Conservation (phyloP, 1,284 basidiomycete species). For the Flammula alnicola region DNA sequence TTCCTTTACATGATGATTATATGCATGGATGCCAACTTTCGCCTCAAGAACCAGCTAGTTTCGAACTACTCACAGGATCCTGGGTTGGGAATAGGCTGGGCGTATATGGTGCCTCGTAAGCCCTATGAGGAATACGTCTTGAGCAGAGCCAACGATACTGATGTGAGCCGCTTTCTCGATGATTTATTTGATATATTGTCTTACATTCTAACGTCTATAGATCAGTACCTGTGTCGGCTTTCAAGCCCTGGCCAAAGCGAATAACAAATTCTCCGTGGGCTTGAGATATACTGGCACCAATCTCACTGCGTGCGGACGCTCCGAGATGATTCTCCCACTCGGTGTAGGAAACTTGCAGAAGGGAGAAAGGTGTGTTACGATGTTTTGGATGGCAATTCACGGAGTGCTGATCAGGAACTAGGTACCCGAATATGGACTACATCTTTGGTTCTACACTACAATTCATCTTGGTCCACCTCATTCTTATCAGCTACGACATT, state of each 20-base stretch:
- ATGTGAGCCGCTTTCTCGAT: slow-evolving; percentile 9
- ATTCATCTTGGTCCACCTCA: not conserved
- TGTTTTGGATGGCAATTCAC: too few species aligned
- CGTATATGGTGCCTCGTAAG: slow-evolving; percentile 14
- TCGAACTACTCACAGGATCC: slow-evolving; percentile 18
- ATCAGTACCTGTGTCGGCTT: slow-evolving; percentile 3
- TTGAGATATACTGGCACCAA: too few species aligned
- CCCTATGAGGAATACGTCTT: slow-evolving; percentile 14
- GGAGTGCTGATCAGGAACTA: too few species aligned
- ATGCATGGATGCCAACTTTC: slow-evolving; percentile 5
- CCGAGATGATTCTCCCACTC: too few species aligned
- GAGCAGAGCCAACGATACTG: slow-evolving; percentile 8
- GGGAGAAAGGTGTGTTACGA: slow-evolving; percentile 18
- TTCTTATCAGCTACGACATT: slow-evolving; percentile 18
- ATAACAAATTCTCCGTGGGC: too few species aligned
- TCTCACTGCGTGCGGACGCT: too few species aligned
- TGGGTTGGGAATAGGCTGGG: slow-evolving; percentile 13
- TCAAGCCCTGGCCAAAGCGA: too few species aligned
- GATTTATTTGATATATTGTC: too few species aligned
- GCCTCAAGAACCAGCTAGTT: slow-evolving; percentile 20
- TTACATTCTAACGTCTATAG: not conserved
- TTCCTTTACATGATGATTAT: slow-evolving; percentile 8
- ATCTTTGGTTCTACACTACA: slow-evolving; percentile 6
- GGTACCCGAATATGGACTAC: too few species aligned
- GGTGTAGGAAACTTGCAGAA: slow-evolving; percentile 1